Base-by-base conservation (phyloP, 2,329 filamentous ascomycete species). In the Plectosphaerella plurivora region DNA sequence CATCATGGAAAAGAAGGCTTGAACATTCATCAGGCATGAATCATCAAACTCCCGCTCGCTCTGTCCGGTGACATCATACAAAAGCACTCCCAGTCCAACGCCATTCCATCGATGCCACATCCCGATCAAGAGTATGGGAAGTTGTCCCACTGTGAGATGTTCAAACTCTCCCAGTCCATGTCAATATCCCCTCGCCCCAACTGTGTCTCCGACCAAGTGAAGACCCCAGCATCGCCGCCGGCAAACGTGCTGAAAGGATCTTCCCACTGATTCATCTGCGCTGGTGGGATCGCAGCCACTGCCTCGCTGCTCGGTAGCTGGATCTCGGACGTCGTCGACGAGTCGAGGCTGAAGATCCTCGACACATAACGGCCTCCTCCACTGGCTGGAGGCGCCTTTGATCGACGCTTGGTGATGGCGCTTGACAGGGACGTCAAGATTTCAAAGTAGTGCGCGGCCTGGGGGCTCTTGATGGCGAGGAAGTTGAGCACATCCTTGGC, bases 391-490 rank as follows among this genome's bases (percentile, higher is more conserved):
- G 55, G 51, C 37, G 37, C 37, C 15, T 59, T 60, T 42, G 61
- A 55, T 1, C 72, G 69, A 53, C 73, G 71, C 49, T 74, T 67
- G 5, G 61, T 57, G 8, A 80, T 73, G 0, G 76, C 76, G 10
- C 71, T 70, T 0, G 71, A 69, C 5, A 81, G 64, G 2, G 71
- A 65, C 0, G 68, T 74, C 9, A 84, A 65, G 16, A 84, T 84
- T 6, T 82, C 77, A 12, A 74, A 70, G 57, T 84, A 84, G 49
- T 83, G 79, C 3, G 71, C 74, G 3, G 81, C 81, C 55, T 83
- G 81, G 0, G 79, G 76, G 41, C 77, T 81, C 47, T 76, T 72
- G 0, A 63, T 62, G 0, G 76, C 71, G 1, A 84, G 62, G 28
- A 72, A 72, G 2, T 67, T 67, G 2, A 84, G 68, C 1, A 84